Evolutionary conservation across 805 yeast genomes (phyloP).

Genomic region (Wickerhamiella slavikovae): DNA sequence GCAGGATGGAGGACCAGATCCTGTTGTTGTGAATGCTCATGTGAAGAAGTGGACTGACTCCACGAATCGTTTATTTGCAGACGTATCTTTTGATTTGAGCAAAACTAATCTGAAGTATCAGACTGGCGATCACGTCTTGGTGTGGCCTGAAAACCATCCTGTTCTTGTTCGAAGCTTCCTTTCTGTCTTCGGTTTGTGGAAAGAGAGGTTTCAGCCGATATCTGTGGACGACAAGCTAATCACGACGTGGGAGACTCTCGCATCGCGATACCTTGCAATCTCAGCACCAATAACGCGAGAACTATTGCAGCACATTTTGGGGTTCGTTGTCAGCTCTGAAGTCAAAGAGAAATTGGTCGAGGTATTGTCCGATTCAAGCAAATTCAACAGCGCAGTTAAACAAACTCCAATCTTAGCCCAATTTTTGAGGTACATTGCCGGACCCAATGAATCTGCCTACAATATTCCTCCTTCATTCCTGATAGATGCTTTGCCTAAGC

Average conservation of each 20-base stretch:
- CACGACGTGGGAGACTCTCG: constrained; percentile 48
- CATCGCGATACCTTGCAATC: constrained; percentile 57
- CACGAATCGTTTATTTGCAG: constrained; percentile 22
- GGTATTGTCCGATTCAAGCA: no score
- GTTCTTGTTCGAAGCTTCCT: constrained; percentile 37
- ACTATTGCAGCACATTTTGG: constrained; percentile 36
- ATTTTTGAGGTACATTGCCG: no score
- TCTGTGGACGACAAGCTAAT: constrained; percentile 40
- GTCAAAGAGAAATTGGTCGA: no score
- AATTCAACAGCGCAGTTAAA: no score
- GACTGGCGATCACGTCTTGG: constrained; percentile 75
- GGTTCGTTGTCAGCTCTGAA: no score
- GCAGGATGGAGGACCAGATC: no score
- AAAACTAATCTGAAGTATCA: constrained; percentile 47
- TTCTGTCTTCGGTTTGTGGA: constrained; percentile 29
- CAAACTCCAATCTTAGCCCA: no score
- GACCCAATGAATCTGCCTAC: no score
- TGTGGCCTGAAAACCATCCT: constrained; percentile 64
- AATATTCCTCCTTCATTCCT: no score
- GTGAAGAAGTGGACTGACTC: not conserved
- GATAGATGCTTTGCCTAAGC: no score
- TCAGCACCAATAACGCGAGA: constrained; percentile 69
- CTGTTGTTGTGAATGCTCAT: not conserved
- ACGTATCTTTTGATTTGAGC: constrained; percentile 55
- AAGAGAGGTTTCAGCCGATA: constrained; percentile 25